phyloP scores from a whole-genome alignment of 2,329 filamentous ascomycete species.

The Pseudocercospora crystallina region DNA sequence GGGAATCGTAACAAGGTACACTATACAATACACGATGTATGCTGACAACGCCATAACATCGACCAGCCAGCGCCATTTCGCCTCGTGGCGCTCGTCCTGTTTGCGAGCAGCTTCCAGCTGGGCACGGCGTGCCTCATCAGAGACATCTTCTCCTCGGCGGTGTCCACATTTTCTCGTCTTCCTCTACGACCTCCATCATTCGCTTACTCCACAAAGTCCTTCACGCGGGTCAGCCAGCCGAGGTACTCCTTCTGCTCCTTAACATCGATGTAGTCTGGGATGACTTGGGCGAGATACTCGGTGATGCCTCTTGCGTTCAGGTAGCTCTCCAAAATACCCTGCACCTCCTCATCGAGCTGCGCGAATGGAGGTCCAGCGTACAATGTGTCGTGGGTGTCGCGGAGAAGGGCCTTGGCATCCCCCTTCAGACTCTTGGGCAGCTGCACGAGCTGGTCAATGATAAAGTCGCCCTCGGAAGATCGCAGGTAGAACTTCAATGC shows the following conservation, averaged over 20 bases:
- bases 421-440: conserved; percentile 72
- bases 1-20: too few species aligned
- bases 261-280: conserved; percentile 93
- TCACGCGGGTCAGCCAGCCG: conserved; percentile 80
- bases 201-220: conserved; percentile 70
- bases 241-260: conserved; percentile 99
- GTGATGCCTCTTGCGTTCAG: conserved; percentile 93
- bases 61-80: too few species aligned
- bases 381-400: conserved; percentile 61
- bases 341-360: conserved; percentile 93
- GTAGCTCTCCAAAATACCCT: conserved; percentile 87
- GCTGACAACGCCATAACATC: too few species aligned
- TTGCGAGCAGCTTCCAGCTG: too few species aligned
- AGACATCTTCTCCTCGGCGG: too few species aligned
- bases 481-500: conserved; percentile 83
- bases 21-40: too few species aligned
- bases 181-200: too few species aligned
- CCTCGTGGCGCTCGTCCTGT: too few species aligned
- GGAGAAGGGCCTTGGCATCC: conserved; percentile 69
- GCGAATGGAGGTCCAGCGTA: conserved; percentile 92
- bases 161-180: too few species aligned
- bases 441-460: conserved; percentile 89
- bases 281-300: conserved; percentile 80
- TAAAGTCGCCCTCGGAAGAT: conserved; percentile 80
- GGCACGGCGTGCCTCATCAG: too few species aligned